phyloP scores from a whole-genome alignment of 306 rosid genomes.

The Cucumis melo region DNA sequence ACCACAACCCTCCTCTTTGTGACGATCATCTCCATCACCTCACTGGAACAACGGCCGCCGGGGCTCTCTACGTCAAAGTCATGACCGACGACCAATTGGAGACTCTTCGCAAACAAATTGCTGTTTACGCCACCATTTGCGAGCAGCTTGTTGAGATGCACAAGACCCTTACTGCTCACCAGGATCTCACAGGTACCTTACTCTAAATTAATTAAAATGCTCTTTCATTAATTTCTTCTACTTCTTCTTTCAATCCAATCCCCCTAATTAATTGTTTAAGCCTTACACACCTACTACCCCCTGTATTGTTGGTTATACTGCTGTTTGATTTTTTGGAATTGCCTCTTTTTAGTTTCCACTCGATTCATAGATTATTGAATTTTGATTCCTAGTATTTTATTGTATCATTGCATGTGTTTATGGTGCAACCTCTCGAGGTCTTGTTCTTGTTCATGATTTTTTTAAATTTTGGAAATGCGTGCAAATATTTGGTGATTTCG shows the following conservation, averaged over 20 bases:
- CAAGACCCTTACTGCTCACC: slow-evolving; percentile 58
- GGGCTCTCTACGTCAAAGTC: slow-evolving; percentile 58
- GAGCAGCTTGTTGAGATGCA: slow-evolving; percentile 87
- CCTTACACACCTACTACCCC: background rate
- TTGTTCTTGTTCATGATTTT: background rate
- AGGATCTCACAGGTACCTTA: slow-evolving; percentile 65
- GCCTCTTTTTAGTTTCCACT: background rate
- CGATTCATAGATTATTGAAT: background rate
- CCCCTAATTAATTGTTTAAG: background rate
- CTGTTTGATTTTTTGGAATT: background rate
- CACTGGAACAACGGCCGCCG: slow-evolving; percentile 16
- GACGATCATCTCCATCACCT: slow-evolving; percentile 15
- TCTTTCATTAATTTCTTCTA: background rate
- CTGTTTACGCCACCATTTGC: slow-evolving; percentile 63
- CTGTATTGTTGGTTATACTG: background rate
- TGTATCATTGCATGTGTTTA: background rate
- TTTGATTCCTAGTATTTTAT: background rate
- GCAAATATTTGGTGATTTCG: background rate
- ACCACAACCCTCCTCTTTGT: slow-evolving; percentile 18
- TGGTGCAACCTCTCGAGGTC: background rate
- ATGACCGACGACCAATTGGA: slow-evolving; percentile 97
- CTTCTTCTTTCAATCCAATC: background rate
- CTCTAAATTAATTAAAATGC: background rate
- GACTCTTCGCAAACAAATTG: slow-evolving; percentile 77
- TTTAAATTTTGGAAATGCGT: background rate